phyloP scores from a whole-genome alignment of 352 stramenopile species.

The Pythium plurisporium region DNA sequence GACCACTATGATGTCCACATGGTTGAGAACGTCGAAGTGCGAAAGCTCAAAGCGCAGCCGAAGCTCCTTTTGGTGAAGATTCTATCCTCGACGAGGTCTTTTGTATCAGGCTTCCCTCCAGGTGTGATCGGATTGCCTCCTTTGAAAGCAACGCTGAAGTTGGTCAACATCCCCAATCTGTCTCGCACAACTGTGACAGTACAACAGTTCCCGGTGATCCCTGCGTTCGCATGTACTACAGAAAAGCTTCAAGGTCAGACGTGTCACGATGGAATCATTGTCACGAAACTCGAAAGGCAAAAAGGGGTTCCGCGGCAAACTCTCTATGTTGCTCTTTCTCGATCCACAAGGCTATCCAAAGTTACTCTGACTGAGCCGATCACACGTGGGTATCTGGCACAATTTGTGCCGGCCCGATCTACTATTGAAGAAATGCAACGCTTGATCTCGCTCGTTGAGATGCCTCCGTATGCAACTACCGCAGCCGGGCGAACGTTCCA shows the following conservation, averaged over 20 bases:
- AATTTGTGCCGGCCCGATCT: not conserved
- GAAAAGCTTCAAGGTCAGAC: conserved; percentile 1
- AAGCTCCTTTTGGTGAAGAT: conserved; percentile 1
- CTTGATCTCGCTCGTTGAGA: not conserved
- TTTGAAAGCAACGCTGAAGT: not conserved
- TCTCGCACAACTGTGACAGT: not conserved
- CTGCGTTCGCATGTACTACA: not conserved
- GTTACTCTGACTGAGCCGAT: not conserved
- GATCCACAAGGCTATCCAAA: not conserved
- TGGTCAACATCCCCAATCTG: not conserved
- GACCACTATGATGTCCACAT: not conserved
- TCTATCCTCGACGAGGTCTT: not conserved
- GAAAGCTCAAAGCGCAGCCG: not conserved
- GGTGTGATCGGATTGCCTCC: not conserved
- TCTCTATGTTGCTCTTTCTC: conserved; percentile 2
- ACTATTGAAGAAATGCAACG: not conserved
- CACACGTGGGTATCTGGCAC: not conserved
- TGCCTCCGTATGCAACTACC: not conserved
- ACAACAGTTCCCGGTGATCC: not conserved
- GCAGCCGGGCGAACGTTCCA: not conserved
- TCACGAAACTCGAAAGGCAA: not conserved
- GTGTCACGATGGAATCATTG: not conserved
- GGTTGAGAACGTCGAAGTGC: not conserved
- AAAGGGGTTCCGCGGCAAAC: not conserved
- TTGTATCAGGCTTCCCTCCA: not conserved